These are phyloP conservation scores for Gossypium arboreum DNA, from an alignment of 345 rosid genomes.

Conservation along the genomic window DNA sequence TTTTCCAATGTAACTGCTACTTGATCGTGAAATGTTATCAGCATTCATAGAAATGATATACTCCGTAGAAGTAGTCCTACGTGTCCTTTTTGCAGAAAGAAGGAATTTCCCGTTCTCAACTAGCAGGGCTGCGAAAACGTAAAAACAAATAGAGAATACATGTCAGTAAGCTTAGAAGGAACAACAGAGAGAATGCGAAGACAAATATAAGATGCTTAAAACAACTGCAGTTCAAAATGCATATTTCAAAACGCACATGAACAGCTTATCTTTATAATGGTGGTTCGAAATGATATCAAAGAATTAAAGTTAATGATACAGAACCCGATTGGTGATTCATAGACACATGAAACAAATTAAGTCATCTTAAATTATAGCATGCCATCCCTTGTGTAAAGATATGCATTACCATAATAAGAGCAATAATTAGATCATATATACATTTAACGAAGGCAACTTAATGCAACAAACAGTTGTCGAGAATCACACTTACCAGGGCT, in stretches of 20 bases:
- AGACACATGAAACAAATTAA: background rate
- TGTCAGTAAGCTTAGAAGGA: background rate
- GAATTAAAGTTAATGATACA: background rate
- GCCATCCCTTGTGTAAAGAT: background rate
- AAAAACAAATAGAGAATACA: background rate
- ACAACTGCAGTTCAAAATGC: background rate
- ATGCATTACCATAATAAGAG: background rate
- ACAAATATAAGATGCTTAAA: background rate
- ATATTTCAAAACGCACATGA: background rate
- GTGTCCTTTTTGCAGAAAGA: slow-evolving; percentile 63
- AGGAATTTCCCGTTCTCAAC: slow-evolving; percentile 72
- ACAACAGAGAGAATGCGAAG: background rate
- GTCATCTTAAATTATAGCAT: background rate
- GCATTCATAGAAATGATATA: slow-evolving; percentile 71
- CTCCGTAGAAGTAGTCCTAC: slow-evolving; percentile 64
- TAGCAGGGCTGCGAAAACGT: slow-evolving; percentile 36
- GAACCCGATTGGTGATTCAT: background rate
- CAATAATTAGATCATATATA: background rate
- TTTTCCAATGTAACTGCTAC: slow-evolving; percentile 61
- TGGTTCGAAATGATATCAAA: background rate
- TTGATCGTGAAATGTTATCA: slow-evolving; percentile 61
- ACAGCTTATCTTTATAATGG: background rate
- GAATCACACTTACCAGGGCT: slow-evolving; percentile 47
- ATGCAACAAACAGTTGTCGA: background rate
- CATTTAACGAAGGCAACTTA: background rate